Evolutionary conservation across 2,329 filamentous ascomycete species (phyloP).

Genomic region (Neonectria punicea): DNA sequence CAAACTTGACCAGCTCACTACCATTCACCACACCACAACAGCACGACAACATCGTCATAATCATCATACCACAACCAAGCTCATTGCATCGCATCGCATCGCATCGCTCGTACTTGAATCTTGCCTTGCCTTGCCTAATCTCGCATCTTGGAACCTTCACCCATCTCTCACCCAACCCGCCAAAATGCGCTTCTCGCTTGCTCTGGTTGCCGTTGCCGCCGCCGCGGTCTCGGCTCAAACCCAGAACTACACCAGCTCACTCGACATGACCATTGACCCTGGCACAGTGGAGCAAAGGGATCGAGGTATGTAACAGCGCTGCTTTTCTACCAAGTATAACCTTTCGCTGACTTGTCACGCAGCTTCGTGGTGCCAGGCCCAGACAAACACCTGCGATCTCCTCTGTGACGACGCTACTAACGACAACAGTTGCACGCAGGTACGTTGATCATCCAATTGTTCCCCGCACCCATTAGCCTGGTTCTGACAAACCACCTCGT

Average conservation of each 20-base stretch:
- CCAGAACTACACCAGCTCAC: constrained; percentile 56
- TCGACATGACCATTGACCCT: constrained; percentile 56
- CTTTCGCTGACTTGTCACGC: constrained; percentile 26
- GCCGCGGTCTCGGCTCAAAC: constrained; percentile 55
- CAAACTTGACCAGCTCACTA: not conserved
- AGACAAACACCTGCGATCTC: constrained; percentile 60
- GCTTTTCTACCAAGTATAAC: not conserved
- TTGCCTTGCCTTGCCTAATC: not conserved
- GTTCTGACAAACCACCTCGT: constrained; percentile 19
- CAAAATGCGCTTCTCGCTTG: constrained; percentile 55
- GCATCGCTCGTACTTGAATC: constrained; percentile 1
- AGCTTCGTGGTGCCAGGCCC: constrained; percentile 64
- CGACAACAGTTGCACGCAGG: constrained; percentile 58
- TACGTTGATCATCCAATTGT: constrained; percentile 45
- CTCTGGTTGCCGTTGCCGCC: constrained; percentile 57
- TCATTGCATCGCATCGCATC: constrained; percentile 5
- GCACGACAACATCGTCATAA: constrained; percentile 28
- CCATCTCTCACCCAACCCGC: constrained; percentile 25
- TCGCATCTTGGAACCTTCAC: constrained; percentile 8
- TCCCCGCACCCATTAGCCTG: not conserved
- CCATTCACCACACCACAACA: constrained; percentile 22
- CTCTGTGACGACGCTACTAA: constrained; percentile 56
- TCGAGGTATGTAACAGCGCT: constrained; percentile 52
- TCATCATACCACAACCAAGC: constrained; percentile 36
- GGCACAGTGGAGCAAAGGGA: constrained; percentile 44